phyloP scores from a whole-genome alignment of 768 basidiomycete species.

The Gyrodon lividus region DNA sequence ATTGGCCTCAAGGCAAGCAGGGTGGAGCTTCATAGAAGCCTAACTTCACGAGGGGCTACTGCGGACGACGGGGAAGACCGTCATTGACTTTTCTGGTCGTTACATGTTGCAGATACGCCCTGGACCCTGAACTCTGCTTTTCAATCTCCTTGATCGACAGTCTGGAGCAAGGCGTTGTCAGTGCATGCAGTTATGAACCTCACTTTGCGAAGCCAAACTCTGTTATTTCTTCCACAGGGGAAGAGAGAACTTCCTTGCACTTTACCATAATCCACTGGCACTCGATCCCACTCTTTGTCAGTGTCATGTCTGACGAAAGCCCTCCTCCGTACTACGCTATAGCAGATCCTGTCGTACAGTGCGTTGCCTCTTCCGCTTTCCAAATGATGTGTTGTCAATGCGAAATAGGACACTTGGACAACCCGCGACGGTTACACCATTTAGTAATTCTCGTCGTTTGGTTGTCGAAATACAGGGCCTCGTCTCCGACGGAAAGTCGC shows the following conservation, averaged over 20 bases:
- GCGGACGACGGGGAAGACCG: neutral
- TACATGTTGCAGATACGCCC: conserved; percentile 12
- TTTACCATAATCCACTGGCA: neutral
- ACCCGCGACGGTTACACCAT: conserved; percentile 4
- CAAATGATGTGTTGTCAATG: neutral
- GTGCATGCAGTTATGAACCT: neutral
- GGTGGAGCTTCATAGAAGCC: too few relatives aligned
- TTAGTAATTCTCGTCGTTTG: conserved; percentile 8
- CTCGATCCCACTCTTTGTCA: neutral
- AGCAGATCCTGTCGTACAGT: neutral
- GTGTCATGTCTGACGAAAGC: conserved; percentile 8
- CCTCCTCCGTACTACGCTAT: conserved; percentile 20
- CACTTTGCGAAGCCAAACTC: neutral
- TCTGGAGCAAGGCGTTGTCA: too few relatives aligned
- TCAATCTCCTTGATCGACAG: too few relatives aligned
- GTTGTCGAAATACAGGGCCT: conserved; percentile 7
- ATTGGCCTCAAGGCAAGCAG: too few relatives aligned
- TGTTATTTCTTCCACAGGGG: neutral
- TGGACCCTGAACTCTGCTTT: neutral
- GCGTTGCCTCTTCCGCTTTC: neutral
- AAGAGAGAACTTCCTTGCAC: neutral
- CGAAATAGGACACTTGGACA: neutral
- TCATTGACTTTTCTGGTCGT: neutral
- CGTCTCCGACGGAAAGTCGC: conserved; percentile 11
- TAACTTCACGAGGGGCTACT: too few relatives aligned